phyloP scores from a whole-genome alignment of 139 green algal species.

The Tetraselmis striata region DNA sequence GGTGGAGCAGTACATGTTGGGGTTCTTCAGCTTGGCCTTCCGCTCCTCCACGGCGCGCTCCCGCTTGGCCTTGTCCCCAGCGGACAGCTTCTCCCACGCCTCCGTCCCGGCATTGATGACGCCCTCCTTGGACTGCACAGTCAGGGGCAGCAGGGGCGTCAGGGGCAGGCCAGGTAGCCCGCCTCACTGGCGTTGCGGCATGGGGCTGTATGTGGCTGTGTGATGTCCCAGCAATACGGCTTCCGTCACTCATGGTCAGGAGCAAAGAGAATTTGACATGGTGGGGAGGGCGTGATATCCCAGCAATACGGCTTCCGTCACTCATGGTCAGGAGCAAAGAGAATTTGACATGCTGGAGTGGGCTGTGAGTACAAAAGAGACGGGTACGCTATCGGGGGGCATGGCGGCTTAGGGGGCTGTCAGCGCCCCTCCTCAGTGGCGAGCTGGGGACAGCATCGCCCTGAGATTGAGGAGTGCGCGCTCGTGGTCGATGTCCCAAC shows the following conservation, averaged over 20 bases:
- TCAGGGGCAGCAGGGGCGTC: no score
- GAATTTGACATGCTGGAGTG: not conserved
- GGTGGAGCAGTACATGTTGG: conserved; percentile 84
- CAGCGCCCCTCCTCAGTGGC: no score
- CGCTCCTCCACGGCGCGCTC: conserved; percentile 59
- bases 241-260: not conserved
- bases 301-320: not conserved
- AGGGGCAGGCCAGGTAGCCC: no score
- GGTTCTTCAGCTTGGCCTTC: conserved; percentile 76
- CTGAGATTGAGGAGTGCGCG: no score
- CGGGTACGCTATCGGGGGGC: no score
- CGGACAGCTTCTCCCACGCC: conserved; percentile 67
- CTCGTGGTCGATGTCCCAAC: not conserved
- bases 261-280: not conserved
- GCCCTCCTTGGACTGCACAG: conserved; percentile 68
- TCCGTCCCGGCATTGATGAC: conserved; percentile 63
- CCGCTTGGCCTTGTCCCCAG: conserved; percentile 58
- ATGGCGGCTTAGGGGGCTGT: no score
- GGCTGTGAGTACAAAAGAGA: no score
- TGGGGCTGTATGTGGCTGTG: no score
- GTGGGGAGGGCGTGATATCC: not conserved
- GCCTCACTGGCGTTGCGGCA: no score
- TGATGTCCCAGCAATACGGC: not conserved
- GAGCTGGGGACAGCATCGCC: no score
- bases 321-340: not conserved